Evolutionary conservation across 108 stramenopile genomes (phyloP).

Genomic region (Cyclotella sp.): DNA sequence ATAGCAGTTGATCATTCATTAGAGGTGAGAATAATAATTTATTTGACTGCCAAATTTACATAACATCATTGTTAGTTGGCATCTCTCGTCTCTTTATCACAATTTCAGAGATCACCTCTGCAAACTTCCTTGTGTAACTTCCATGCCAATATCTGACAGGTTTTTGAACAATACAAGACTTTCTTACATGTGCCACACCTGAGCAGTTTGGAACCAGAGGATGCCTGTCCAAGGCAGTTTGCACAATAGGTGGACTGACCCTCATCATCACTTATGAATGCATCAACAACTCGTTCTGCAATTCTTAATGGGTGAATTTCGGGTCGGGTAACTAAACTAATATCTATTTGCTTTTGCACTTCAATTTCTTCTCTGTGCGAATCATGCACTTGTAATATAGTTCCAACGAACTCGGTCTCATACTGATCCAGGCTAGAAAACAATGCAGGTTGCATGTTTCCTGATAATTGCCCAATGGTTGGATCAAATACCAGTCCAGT

Average conservation of each 20-base stretch:
- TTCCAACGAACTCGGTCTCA: background rate
- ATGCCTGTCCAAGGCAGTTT: background rate
- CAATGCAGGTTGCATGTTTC: background rate
- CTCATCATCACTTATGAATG: background rate
- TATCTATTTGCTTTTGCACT: background rate
- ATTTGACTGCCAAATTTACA: too few relatives aligned
- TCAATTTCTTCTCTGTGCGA: background rate
- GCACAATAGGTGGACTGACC: background rate
- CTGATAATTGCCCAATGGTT: slow-evolving; percentile 3
- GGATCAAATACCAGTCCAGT: slow-evolving; percentile 11
- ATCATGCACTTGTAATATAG: background rate
- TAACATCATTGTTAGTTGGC: too few relatives aligned
- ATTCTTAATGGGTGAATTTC: slow-evolving; percentile 5
- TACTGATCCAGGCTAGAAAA: background rate
- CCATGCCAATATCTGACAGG: slow-evolving; percentile 18
- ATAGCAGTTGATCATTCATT: too few relatives aligned
- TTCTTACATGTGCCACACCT: slow-evolving; percentile 12
- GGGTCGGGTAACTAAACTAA: background rate
- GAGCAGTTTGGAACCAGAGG: slow-evolving; percentile 4
- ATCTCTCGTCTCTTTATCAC: too few relatives aligned
- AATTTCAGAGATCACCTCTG: background rate
- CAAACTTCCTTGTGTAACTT: slow-evolving; percentile 7
- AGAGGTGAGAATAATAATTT: too few relatives aligned
- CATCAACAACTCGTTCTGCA: slow-evolving; percentile 13
- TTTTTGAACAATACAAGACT: slow-evolving; percentile 9